Evolutionary conservation across 106 monocot genomes (phyloP).

Genomic region (Agapanthus africanus): DNA sequence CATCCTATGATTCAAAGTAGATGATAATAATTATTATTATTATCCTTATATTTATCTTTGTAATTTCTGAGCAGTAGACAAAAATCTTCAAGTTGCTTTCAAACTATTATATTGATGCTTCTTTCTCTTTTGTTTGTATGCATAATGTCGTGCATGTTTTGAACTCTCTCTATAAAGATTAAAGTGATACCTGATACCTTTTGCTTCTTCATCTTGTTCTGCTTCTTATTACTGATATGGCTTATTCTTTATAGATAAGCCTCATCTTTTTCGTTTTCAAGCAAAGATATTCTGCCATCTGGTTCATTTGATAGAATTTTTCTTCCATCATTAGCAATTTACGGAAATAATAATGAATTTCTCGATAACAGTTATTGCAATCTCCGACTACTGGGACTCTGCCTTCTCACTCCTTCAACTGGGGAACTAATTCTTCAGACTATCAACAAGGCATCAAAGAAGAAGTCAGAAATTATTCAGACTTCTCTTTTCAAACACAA

Average conservation of each 20-base stretch:
- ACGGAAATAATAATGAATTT: no score
- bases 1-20: no score
- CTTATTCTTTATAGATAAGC: not conserved
- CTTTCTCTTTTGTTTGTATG: not conserved
- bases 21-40: no score
- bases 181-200: not conserved
- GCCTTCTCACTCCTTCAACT: no score
- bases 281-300: not conserved
- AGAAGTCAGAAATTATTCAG: slow-evolving; percentile 26
- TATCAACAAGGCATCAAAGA: slow-evolving; percentile 26
- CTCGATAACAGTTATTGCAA: slow-evolving; percentile 25
- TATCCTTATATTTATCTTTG: no score
- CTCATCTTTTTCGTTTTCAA: not conserved
- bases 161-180: not conserved
- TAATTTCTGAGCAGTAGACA: no score
- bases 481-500: slow-evolving; percentile 42
- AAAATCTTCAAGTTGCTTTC: not conserved
- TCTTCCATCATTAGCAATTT: not conserved
- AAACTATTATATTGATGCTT: not conserved
- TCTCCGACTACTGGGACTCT: slow-evolving; percentile 51
- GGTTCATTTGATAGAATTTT: no score
- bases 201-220: slow-evolving; percentile 7
- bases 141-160: slow-evolving; percentile 4
- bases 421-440: not conserved
- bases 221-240: not conserved